Conservation (phyloP, 805 yeast genomes). For the Starmera dryadoides region DNA sequence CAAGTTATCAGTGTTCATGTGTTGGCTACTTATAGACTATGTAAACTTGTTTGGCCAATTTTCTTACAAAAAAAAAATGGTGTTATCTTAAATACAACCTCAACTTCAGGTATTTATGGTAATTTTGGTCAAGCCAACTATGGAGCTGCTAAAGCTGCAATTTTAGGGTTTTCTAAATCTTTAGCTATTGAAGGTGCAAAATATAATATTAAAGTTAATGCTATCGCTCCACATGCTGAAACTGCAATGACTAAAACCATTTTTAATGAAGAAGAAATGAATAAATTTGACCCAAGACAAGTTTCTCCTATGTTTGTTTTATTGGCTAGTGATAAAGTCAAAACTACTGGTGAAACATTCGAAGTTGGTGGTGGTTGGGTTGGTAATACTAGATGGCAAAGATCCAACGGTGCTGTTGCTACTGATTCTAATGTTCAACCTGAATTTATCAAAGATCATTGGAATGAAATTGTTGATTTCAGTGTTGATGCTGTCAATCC, state of each 20-base stretch:
- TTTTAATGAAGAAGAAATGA: constrained; percentile 71
- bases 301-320: constrained; percentile 87
- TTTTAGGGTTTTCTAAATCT: constrained; percentile 78
- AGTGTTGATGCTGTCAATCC: constrained; percentile 24
- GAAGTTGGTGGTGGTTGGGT: constrained; percentile 98
- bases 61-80: constrained; percentile 76
- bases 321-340: constrained; percentile 65
- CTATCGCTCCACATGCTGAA: constrained; percentile 96
- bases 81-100: constrained; percentile 78
- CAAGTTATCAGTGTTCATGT: constrained; percentile 77
- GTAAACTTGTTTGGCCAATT: constrained; percentile 90
- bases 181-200: constrained; percentile 88
- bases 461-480: constrained; percentile 65
- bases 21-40: constrained; percentile 70
- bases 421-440: constrained; percentile 38
- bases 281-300: constrained; percentile 76
- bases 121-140: constrained; percentile 97
- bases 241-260: constrained; percentile 94
- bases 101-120: constrained; percentile 96
- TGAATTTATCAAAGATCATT: constrained; percentile 64
- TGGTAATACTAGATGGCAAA: constrained; percentile 92
- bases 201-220: constrained; percentile 65
- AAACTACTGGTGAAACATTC: constrained; percentile 70
- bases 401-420: constrained; percentile 77
- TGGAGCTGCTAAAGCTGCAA: constrained; percentile 87